Percentiles rank a stretch among this genome's conserved stretches.
These are phyloP conservation scores for Spinacia oleracea DNA, from an alignment of 179 eudicot species.

Conservation along the genomic window DNA sequence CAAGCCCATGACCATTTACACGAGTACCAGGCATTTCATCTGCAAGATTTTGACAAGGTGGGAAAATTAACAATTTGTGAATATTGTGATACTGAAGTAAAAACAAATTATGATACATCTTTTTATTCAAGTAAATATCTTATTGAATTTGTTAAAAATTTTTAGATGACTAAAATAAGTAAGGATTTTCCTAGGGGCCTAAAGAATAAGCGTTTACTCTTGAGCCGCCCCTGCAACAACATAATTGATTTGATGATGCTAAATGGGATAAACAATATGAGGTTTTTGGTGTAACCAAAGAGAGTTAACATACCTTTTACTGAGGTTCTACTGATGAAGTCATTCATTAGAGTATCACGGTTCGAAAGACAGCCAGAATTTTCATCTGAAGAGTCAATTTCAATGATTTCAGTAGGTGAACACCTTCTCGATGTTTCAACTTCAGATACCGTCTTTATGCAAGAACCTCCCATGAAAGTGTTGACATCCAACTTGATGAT, in stretches of 20 bases:
- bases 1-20: too few species aligned
- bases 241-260: background rate
- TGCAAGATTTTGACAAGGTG: background rate
- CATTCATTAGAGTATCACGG: background rate
- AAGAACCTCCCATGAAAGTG: slow-evolving; percentile 8
- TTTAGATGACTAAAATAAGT: too few species aligned
- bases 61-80: too few species aligned
- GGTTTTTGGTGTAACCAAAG: background rate
- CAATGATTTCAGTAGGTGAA: background rate
- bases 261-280: background rate
- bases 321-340: background rate
- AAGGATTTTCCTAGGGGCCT: too few species aligned
- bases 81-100: too few species aligned
- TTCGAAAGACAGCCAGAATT: background rate
- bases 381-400: background rate
- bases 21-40: background rate
- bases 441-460: background rate
- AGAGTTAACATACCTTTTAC: too few species aligned
- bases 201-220: too few species aligned
- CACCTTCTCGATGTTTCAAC: background rate
- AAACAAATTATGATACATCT: too few species aligned
- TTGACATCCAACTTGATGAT: background rate
- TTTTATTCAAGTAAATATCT: too few species aligned
- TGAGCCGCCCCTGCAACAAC: background rate
- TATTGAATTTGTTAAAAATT: too few species aligned